Percentiles rank a stretch among this genome's conserved stretches.
These are phyloP conservation scores for Citrullus mucosospermus DNA, from an alignment of 306 rosid species.

Conservation along the genomic window DNA sequence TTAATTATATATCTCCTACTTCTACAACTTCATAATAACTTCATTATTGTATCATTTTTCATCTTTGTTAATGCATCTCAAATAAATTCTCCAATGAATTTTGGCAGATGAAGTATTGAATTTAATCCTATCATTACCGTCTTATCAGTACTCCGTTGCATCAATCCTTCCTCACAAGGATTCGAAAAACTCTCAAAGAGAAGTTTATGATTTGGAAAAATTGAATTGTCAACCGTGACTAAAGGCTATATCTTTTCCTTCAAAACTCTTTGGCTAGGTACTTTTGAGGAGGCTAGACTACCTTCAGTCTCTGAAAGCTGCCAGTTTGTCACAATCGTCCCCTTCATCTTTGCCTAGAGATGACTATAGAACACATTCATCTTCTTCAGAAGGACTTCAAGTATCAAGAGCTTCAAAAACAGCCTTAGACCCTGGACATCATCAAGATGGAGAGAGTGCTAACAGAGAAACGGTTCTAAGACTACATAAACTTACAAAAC, in stretches of 20 bases:
- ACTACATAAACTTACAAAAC: slow-evolving; percentile 37
- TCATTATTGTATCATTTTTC: background rate
- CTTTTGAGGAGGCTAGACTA: slow-evolving; percentile 56
- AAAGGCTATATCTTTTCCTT: background rate
- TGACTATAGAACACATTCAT: slow-evolving; percentile 17
- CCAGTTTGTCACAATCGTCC: slow-evolving; percentile 27
- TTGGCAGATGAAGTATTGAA: background rate
- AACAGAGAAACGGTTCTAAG: slow-evolving; percentile 30
- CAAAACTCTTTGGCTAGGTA: slow-evolving; percentile 21
- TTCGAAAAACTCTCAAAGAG: background rate
- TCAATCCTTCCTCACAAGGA: background rate
- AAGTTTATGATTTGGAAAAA: background rate
- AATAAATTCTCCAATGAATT: background rate
- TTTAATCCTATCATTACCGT: background rate
- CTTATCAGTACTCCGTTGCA: background rate
- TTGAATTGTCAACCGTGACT: background rate
- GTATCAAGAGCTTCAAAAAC: slow-evolving; percentile 11
- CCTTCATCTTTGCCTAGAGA: slow-evolving; percentile 12
- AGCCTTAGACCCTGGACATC: slow-evolving; percentile 16
- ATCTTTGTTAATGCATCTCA: background rate
- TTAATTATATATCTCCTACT: background rate
- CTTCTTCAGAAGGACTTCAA: slow-evolving; percentile 17
- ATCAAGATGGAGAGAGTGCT: slow-evolving; percentile 12
- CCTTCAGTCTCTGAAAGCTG: slow-evolving; percentile 35
- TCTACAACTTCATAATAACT: background rate